Evolutionary conservation across 2,329 filamentous ascomycete species (phyloP).

Genomic region (Dactylonectria macrodidyma): DNA sequence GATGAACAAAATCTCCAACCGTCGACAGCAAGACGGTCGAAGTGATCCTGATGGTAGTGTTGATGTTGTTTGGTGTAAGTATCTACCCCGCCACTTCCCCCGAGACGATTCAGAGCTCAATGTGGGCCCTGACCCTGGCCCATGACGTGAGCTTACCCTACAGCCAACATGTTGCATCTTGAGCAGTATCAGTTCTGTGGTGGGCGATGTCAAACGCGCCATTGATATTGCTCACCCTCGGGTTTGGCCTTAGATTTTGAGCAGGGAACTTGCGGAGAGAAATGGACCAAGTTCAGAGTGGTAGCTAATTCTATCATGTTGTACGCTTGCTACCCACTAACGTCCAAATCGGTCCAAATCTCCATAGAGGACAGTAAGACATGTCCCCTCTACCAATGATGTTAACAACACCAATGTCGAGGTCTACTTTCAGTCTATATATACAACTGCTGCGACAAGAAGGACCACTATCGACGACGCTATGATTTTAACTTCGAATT

Average conservation of each 20-base stretch:
- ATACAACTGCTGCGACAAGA: conserved; percentile 43
- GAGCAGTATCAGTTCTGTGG: too few species aligned
- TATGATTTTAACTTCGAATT: conserved; percentile 40
- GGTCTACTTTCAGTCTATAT: conserved; percentile 6
- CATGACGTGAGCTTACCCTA: conserved; percentile 40
- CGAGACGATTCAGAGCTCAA: conserved; percentile 37
- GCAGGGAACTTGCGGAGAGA: neutral
- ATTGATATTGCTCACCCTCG: neutral
- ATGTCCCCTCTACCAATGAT: conserved; percentile 10
- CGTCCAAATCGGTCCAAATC: conserved; percentile 32
- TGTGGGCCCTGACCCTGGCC: conserved; percentile 35
- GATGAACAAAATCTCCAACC: conserved; percentile 1
- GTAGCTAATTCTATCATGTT: neutral
- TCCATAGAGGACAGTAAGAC: conserved; percentile 20
- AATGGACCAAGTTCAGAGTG: neutral
- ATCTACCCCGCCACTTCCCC: conserved; percentile 46
- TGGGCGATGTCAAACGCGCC: neutral
- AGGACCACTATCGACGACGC: conserved; percentile 44
- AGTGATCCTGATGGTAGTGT: conserved; percentile 30
- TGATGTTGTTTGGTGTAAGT: conserved; percentile 40
- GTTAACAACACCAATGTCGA: neutral
- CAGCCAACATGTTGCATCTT: neutral
- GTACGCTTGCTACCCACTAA: conserved; percentile 6
- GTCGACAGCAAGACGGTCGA: conserved; percentile 10
- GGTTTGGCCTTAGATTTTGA: neutral